Base-by-base conservation (phyloP, 352 stramenopile species). In the Pythium utonaiense region DNA sequence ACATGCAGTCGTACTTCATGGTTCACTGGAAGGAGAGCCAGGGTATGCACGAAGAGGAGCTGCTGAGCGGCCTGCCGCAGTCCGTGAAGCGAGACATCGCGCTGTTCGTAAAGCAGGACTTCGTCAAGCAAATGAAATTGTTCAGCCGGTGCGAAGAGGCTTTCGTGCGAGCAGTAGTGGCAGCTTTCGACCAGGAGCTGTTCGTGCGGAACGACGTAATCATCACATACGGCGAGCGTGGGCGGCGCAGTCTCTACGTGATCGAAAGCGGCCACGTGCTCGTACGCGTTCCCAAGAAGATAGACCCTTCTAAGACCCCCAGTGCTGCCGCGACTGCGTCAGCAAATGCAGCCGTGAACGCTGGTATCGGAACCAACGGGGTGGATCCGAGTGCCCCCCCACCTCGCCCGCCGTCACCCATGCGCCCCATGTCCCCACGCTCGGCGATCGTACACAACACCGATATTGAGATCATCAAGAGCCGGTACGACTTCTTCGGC, bases 131-230 rank as follows among this genome's bases (percentile, higher is more conserved):
- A 33, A 70, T 90, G 65, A 56, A 63, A 3, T 67, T 91, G 12
- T 89, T 91, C 54, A 74, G 68, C 6, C 67, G 54, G 3, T 89
- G 80, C 45, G 82, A 91, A 38, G 69, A 82, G 34, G 68, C 68
- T 0, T 91, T 91, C 36, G 74, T 76, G 34, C 77, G 74, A 8
- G 77, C 82, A 4, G 71, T 90, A 22, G 77, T 88, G 27, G 67
- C 78, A 16, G 74, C 80, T 24, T 74, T 91, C 16, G 66, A 86
- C 55, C 76, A 77, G 40, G 81, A 91, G 53, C 78, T 88, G 25
- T 91, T 79, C 33, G 79, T 89, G 40, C 76, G 74, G 22, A 86
- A 89, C 45, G 81, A 91, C 31, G 71, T 91, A n/a, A 88, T 91
- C 61, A 88, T 89, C 45, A 67, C 78, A 28, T 73, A 80, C 38